Evolutionary conservation across 2,329 filamentous ascomycete genomes (phyloP).

Genomic region (Arthroderma sp.): DNA sequence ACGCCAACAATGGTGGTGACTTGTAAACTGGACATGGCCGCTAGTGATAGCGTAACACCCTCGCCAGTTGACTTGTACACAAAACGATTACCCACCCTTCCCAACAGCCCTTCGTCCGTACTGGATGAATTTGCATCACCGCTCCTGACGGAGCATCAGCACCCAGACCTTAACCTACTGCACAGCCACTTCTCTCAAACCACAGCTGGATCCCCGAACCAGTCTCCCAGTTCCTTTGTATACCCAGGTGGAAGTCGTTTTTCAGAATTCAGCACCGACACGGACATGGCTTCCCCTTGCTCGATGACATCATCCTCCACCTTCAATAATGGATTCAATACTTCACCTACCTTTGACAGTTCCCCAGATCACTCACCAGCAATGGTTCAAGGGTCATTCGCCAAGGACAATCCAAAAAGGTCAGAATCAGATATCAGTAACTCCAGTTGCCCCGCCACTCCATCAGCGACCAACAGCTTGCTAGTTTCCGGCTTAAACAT

Average conservation of each 20-base stretch:
- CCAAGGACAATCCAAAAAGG: neutral
- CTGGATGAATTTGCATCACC: constrained; percentile 24
- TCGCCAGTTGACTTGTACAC: constrained; percentile 18
- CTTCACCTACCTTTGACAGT: neutral
- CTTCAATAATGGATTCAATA: constrained; percentile 15
- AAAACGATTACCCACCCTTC: constrained; percentile 33
- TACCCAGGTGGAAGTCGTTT: constrained; percentile 24
- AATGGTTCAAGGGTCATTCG: neutral
- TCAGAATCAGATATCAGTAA: neutral
- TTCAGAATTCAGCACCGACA: constrained; percentile 29
- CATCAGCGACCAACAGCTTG: no score
- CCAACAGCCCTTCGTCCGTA: constrained; percentile 34
- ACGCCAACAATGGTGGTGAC: constrained; percentile 2
- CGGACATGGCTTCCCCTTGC: constrained; percentile 22
- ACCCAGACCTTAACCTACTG: constrained; percentile 21
- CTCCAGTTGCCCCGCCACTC: no score
- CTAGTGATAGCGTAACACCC: constrained; percentile 11
- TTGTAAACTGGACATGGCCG: constrained; percentile 10
- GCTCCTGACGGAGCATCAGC: constrained; percentile 7
- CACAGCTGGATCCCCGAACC: constrained; percentile 19
- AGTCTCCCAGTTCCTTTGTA: constrained; percentile 16
- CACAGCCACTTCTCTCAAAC: constrained; percentile 33
- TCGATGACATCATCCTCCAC: constrained; percentile 25
- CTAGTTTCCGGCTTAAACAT: no score
- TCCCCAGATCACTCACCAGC: neutral